Evolutionary conservation across 352 stramenopile genomes (phyloP).

Genomic region (Phytophthora rubi): DNA sequence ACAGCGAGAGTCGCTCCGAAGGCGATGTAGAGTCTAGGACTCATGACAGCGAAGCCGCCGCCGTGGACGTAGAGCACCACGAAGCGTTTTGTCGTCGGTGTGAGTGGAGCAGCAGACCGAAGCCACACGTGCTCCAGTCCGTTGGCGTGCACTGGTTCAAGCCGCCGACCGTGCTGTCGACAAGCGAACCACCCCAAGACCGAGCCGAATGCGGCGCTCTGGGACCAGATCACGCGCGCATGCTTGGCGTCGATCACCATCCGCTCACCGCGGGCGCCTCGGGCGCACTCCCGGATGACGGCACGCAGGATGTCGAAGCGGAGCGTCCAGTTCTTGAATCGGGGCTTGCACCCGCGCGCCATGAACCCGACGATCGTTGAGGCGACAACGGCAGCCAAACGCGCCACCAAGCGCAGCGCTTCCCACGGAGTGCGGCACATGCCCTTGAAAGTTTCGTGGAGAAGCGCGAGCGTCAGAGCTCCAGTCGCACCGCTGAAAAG

Average conservation of each 20-base stretch:
- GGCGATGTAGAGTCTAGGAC: constrained; percentile 45
- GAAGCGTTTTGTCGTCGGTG: constrained; percentile 21
- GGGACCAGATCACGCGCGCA: constrained; percentile 39
- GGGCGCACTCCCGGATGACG: constrained; percentile 35
- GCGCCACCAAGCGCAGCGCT: constrained; percentile 27
- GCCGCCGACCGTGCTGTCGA: constrained; percentile 23
- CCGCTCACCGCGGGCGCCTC: constrained; percentile 32
- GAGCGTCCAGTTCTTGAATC: constrained; percentile 57
- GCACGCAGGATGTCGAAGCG: constrained; percentile 45
- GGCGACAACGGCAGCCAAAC: constrained; percentile 20
- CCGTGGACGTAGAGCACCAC: constrained; percentile 69
- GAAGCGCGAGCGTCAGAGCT: constrained; percentile 17
- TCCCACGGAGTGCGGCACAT: constrained; percentile 44
- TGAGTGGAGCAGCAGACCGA: constrained; percentile 12
- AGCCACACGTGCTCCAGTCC: constrained; percentile 54
- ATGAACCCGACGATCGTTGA: constrained; percentile 32
- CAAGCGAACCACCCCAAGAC: constrained; percentile 38
- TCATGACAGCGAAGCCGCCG: constrained; percentile 55
- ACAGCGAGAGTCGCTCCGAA: constrained; percentile 37
- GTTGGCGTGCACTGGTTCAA: constrained; percentile 40
- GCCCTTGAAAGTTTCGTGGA: constrained; percentile 30
- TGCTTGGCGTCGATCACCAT: constrained; percentile 40
- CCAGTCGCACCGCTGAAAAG: constrained; percentile 27
- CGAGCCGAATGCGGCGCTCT: constrained; percentile 38
- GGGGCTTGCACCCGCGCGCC: constrained; percentile 36